Conservation (phyloP, 805 yeast species). For the Candida coquimbonensis region DNA sequence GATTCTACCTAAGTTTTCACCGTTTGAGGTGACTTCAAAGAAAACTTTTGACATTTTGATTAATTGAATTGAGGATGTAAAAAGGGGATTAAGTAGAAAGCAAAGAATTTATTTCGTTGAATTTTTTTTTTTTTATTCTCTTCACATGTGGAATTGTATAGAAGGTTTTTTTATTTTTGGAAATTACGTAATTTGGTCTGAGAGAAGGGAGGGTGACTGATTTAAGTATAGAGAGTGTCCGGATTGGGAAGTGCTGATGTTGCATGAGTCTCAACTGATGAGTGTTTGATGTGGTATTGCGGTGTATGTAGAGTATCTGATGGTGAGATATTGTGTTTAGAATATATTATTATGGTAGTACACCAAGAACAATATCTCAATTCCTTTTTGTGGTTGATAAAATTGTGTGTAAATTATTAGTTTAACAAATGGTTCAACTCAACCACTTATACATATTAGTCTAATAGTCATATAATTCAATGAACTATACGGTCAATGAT, state of each 20-base stretch:
- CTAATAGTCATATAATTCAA: not conserved
- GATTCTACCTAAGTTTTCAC: slow-evolving; percentile 72
- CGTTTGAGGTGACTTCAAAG: slow-evolving; percentile 76
- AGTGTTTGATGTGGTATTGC: not conserved
- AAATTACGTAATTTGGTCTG: not conserved
- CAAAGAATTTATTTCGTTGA: not conserved
- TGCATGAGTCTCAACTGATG: not conserved
- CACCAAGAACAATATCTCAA: too few relatives aligned
- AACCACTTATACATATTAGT: too few relatives aligned
- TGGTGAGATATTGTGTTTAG: too few relatives aligned
- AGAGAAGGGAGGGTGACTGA: not conserved
- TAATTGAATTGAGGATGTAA: not conserved
- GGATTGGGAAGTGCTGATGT: not conserved
- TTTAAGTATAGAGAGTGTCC: not conserved
- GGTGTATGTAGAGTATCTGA: not conserved
- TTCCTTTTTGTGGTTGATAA: not conserved
- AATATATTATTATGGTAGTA: too few relatives aligned
- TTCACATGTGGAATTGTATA: not conserved
- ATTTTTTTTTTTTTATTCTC: too few relatives aligned
- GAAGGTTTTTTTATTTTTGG: not conserved
- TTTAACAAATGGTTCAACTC: too few relatives aligned
- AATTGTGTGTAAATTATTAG: not conserved
- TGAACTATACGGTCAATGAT: slow-evolving; percentile 1
- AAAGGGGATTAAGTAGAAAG: not conserved
- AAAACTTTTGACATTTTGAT: slow-evolving; percentile 58